Conservation (phyloP, 116 monocot species). For the Phalaenopsis hybrid region DNA sequence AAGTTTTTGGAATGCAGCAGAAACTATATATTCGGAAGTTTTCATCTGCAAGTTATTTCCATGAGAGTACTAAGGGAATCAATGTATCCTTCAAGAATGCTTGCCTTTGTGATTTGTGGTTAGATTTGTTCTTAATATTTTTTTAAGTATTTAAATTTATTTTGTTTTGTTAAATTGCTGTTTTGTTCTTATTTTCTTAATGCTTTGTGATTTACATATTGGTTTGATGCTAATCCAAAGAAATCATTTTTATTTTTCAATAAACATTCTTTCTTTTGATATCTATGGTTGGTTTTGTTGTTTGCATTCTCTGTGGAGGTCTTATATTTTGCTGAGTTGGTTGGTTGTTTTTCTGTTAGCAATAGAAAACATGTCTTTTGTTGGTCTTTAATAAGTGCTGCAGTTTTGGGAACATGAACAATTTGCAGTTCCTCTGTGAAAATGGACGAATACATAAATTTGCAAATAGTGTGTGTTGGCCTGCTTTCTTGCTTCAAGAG, state of each 20-base stretch:
- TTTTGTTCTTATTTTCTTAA: not conserved
- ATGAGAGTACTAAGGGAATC: constrained; percentile 83
- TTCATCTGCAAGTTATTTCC: constrained; percentile 78
- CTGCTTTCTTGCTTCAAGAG: constrained; percentile 84
- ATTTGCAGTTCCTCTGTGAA: constrained; percentile 94
- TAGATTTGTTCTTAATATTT: not conserved
- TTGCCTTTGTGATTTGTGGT: not conserved
- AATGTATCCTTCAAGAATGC: constrained; percentile 63
- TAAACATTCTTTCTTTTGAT: not conserved
- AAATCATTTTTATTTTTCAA: not conserved
- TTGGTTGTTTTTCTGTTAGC: not conserved
- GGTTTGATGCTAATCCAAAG: not conserved
- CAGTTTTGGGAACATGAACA: constrained; percentile 86
- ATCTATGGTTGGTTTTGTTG: not conserved
- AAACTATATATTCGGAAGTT: constrained; percentile 33
- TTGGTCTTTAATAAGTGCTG: constrained; percentile 28
- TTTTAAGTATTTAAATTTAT: not conserved
- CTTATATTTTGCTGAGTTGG: not conserved
- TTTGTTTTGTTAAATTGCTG: not conserved
- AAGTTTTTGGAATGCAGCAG: constrained; percentile 37
- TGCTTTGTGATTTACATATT: not conserved
- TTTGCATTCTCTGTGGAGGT: not conserved
- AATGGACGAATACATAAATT: constrained; percentile 97
- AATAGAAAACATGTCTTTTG: not conserved
- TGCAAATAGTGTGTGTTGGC: constrained; percentile 95